Percentiles rank a stretch among this genome's conserved stretches.
These are phyloP conservation scores for Aspergillus amoenus DNA, from an alignment of 2,329 filamentous ascomycete genomes.

Conservation along the genomic window DNA sequence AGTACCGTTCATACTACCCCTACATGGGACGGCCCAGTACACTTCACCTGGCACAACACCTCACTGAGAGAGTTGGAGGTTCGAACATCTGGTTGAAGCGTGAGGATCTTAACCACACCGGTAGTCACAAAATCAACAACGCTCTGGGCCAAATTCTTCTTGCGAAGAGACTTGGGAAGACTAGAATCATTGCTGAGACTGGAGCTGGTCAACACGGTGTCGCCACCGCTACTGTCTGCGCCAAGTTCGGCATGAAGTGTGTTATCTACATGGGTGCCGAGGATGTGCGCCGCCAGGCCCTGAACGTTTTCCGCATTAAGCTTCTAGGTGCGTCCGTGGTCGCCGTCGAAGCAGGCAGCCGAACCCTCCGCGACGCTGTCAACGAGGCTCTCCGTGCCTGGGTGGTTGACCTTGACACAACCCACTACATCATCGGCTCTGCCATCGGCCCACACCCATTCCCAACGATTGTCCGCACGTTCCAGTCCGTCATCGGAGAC, in stretches of 20 bases:
- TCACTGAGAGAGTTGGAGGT: slow-evolving; percentile 86
- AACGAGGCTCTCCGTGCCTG: slow-evolving; percentile 94
- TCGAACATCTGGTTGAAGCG: slow-evolving; percentile 98
- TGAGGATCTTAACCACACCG: slow-evolving; percentile 96
- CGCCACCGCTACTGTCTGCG: slow-evolving; percentile 93
- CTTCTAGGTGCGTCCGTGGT: slow-evolving; percentile 90
- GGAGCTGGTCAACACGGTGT: slow-evolving; percentile 98
- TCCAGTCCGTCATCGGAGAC: slow-evolving; percentile 93
- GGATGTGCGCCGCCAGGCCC: slow-evolving; percentile 89
- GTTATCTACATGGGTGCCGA: slow-evolving; percentile 98
- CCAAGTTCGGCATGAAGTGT: slow-evolving; percentile 97
- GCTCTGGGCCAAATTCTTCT: slow-evolving; percentile 90
- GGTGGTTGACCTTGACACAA: slow-evolving; percentile 89
- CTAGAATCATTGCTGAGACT: slow-evolving; percentile 95
- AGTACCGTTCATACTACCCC: slow-evolving; percentile 91
- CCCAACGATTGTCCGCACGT: slow-evolving; percentile 94
- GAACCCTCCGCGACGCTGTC: slow-evolving; percentile 81
- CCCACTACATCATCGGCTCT: slow-evolving; percentile 97
- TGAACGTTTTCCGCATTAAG: slow-evolving; percentile 99
- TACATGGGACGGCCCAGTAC: slow-evolving; percentile 96
- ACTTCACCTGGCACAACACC: slow-evolving; percentile 80
- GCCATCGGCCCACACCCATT: slow-evolving; percentile 97
- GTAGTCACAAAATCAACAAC: slow-evolving; percentile 99
- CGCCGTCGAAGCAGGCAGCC: slow-evolving; percentile 85
- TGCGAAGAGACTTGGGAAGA: slow-evolving; percentile 85